Evolutionary conservation across 78 protist species (phyloP).

Genomic region (Emiliania huxleyi): DNA sequence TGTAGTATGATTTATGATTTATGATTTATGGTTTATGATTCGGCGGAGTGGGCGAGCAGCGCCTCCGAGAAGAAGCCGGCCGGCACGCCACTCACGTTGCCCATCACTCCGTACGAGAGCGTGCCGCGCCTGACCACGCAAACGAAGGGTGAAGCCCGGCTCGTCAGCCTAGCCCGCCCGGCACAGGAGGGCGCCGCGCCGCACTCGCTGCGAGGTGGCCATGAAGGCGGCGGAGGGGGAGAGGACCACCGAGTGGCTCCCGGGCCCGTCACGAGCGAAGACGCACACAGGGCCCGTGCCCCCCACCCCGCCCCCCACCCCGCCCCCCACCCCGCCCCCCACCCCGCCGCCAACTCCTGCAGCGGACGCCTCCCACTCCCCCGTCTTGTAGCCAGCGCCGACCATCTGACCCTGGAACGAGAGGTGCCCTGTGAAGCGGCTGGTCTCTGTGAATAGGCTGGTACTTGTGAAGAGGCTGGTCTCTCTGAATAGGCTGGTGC

Average conservation of each 20-base stretch:
- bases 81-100: background rate
- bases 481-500: too few species aligned
- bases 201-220: background rate
- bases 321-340: background rate
- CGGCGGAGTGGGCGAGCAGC: too few species aligned
- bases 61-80: background rate
- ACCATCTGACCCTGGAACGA: too few species aligned
- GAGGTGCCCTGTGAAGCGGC: too few species aligned
- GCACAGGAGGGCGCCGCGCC: background rate
- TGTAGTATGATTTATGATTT: too few species aligned
- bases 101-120: constrained; percentile 23
- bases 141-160: too few species aligned
- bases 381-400: background rate
- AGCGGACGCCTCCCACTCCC: background rate
- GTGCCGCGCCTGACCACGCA: too few species aligned
- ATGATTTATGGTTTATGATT: too few species aligned
- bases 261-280: background rate
- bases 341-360: background rate
- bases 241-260: background rate
- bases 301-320: background rate
- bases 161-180: too few species aligned
- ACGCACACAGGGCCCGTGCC: too few species aligned
- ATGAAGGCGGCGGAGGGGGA: background rate
- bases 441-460: too few species aligned
- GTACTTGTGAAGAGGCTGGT: too few species aligned